Conservation (phyloP, 2,329 filamentous ascomycete species). For the Herpotrichia juniperi region DNA sequence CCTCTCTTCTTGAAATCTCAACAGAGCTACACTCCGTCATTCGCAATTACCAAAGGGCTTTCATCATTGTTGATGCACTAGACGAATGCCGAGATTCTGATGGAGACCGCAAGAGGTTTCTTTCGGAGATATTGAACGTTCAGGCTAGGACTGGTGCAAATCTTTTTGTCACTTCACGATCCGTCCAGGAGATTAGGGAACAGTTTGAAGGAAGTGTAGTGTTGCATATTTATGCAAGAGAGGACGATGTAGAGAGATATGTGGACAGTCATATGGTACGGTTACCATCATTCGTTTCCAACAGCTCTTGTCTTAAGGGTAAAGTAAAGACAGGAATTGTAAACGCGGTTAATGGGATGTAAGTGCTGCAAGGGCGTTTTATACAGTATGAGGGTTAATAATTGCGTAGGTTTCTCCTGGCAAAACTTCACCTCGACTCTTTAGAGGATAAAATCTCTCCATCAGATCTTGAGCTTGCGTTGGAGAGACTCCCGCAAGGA, state of each 20-base stretch:
- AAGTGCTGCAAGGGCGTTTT: constrained; percentile 7
- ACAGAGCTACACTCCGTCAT: neutral
- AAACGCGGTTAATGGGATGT: constrained; percentile 31
- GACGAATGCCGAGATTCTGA: constrained; percentile 6
- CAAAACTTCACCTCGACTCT: constrained; percentile 10
- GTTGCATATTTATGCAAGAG: constrained; percentile 1
- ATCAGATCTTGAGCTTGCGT: neutral
- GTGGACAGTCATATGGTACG: neutral
- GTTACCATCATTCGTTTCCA: neutral
- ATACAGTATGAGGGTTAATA: neutral
- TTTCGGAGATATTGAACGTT: neutral
- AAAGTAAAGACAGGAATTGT: constrained; percentile 13
- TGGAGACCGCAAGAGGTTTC: neutral
- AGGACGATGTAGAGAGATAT: neutral
- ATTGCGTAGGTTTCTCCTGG: constrained; percentile 8
- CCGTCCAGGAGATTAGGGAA: neutral
- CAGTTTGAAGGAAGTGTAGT: neutral
- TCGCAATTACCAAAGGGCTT: neutral
- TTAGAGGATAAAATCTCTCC: neutral
- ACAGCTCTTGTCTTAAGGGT: constrained; percentile 6
- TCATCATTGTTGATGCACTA: constrained; percentile 5
- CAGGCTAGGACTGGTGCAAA: neutral
- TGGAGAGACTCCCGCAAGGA: constrained; percentile 11
- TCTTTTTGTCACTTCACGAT: constrained; percentile 5
- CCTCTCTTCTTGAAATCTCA: neutral